phyloP scores from a whole-genome alignment of 2,329 filamentous ascomycete species.

The Stagonosporopsis tanaceti region DNA sequence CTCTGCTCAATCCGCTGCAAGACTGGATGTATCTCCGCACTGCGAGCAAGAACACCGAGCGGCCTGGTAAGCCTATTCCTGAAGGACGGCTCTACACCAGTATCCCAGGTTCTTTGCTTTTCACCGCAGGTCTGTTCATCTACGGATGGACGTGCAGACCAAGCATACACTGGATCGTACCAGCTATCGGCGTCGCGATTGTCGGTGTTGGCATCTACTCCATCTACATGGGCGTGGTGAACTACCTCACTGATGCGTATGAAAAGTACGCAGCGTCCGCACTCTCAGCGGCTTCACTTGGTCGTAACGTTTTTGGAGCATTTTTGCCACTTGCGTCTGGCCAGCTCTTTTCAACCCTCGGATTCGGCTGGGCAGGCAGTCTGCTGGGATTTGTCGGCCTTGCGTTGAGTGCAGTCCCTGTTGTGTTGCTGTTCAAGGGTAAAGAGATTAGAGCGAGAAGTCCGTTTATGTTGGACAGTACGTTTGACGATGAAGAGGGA shows the following conservation, averaged over 20 bases:
- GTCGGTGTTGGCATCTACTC: conserved; percentile 42
- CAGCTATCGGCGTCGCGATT: conserved; percentile 34
- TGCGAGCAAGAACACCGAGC: conserved; percentile 46
- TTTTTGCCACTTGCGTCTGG: conserved; percentile 57
- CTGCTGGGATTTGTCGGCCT: conserved; percentile 55
- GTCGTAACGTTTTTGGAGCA: conserved; percentile 56
- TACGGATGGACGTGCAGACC: conserved; percentile 46
- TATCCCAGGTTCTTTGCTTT: conserved; percentile 53
- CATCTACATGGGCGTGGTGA: conserved; percentile 59
- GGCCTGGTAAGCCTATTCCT: conserved; percentile 52
- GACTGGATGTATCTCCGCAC: conserved; percentile 42
- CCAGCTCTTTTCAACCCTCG: conserved; percentile 51
- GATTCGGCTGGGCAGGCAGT: conserved; percentile 54
- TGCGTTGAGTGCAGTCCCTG: conserved; percentile 50
- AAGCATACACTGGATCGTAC: conserved; percentile 43
- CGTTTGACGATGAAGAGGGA: conserved; percentile 29
- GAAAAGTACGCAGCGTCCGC: conserved; percentile 59
- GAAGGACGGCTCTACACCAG: conserved; percentile 55
- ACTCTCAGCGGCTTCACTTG: conserved; percentile 55
- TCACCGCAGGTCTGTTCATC: conserved; percentile 39
- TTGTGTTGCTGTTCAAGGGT: conserved; percentile 54
- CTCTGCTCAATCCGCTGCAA: conserved; percentile 51
- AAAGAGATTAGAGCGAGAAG: conserved; percentile 47
- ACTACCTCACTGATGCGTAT: conserved; percentile 59
- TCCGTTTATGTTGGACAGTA: conserved; percentile 48